Evolutionary conservation across 352 stramenopile genomes (phyloP).

Genomic region (Albugo laibachii): DNA sequence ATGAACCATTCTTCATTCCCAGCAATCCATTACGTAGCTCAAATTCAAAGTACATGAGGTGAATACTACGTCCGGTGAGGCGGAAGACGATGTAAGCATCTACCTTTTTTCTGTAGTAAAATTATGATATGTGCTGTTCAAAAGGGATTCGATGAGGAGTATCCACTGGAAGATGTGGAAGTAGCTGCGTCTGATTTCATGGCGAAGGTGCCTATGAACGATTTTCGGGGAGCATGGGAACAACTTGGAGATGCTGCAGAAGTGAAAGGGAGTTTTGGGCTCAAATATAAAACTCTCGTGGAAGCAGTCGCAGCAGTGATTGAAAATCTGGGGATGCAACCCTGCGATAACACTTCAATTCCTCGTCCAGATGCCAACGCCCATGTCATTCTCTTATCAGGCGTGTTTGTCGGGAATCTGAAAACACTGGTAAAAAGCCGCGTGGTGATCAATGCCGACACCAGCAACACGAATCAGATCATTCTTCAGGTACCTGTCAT

Average conservation of each 20-base stretch:
- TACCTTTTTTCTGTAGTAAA: conserved; percentile 2
- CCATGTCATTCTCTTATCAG: conserved; percentile 92
- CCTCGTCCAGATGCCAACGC: conserved; percentile 80
- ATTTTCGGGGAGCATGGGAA: conserved; percentile 96
- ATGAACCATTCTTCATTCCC: too few relatives aligned
- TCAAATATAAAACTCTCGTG: conserved; percentile 94
- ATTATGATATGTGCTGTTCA: conserved; percentile 1
- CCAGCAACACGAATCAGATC: conserved; percentile 40
- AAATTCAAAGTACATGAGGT: conserved; percentile 92
- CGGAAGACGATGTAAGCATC: conserved; percentile 36
- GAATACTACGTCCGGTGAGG: conserved; percentile 87
- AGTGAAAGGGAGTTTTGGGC: conserved; percentile 90
- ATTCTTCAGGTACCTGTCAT: conserved; percentile 64
- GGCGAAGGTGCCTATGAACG: conserved; percentile 87
- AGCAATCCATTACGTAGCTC: conserved; percentile 27
- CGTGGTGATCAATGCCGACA: conserved; percentile 81
- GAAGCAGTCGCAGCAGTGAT: conserved; percentile 91
- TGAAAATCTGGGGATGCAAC: conserved; percentile 94
- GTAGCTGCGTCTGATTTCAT: conserved; percentile 93
- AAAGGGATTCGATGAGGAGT: conserved; percentile 94
- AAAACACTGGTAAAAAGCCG: conserved; percentile 92
- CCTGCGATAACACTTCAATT: conserved; percentile 87
- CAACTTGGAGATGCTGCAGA: conserved; percentile 85
- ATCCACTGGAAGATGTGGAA: conserved; percentile 94
- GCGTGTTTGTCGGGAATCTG: conserved; percentile 89